phyloP scores from a whole-genome alignment of 2,329 filamentous ascomycete species.

The Fusarium incarnatum region DNA sequence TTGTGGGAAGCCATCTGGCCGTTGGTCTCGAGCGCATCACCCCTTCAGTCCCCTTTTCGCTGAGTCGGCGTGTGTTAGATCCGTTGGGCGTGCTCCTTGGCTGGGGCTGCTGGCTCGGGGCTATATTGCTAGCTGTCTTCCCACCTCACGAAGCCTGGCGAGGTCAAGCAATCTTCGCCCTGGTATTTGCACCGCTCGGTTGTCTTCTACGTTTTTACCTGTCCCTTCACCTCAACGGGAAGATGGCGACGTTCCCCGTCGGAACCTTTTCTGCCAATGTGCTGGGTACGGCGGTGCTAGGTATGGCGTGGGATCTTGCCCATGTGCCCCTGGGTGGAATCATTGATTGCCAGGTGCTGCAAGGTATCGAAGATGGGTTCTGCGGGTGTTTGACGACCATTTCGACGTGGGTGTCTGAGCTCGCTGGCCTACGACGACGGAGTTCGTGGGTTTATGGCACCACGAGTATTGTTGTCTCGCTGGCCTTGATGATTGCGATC shows the following conservation, averaged over 20 bases:
- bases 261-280: slow-evolving; percentile 90
- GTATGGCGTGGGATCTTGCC: slow-evolving; percentile 82
- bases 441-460: slow-evolving; percentile 76
- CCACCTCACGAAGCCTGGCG: slow-evolving; percentile 83
- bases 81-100: slow-evolving; percentile 72
- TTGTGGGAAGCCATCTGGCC: slow-evolving; percentile 81
- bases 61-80: slow-evolving; percentile 73
- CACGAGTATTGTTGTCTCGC: slow-evolving; percentile 68
- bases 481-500: slow-evolving; percentile 72
- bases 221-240: slow-evolving; percentile 76
- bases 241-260: slow-evolving; percentile 76
- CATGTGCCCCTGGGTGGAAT: slow-evolving; percentile 69
- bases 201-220: slow-evolving; percentile 80
- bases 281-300: slow-evolving; percentile 78
- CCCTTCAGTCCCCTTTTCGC: slow-evolving; percentile 68
- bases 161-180: slow-evolving; percentile 76
- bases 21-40: slow-evolving; percentile 67
- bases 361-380: slow-evolving; percentile 75
- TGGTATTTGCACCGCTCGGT: slow-evolving; percentile 86
- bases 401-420: slow-evolving; percentile 74
- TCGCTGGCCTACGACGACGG: slow-evolving; percentile 63
- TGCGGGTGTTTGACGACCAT: slow-evolving; percentile 75
- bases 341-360: slow-evolving; percentile 74
- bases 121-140: slow-evolving; percentile 76
- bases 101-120: slow-evolving; percentile 81